Base-by-base conservation (phyloP, 2,329 filamentous ascomycete genomes). In the Plenodomus lindquistii region DNA sequence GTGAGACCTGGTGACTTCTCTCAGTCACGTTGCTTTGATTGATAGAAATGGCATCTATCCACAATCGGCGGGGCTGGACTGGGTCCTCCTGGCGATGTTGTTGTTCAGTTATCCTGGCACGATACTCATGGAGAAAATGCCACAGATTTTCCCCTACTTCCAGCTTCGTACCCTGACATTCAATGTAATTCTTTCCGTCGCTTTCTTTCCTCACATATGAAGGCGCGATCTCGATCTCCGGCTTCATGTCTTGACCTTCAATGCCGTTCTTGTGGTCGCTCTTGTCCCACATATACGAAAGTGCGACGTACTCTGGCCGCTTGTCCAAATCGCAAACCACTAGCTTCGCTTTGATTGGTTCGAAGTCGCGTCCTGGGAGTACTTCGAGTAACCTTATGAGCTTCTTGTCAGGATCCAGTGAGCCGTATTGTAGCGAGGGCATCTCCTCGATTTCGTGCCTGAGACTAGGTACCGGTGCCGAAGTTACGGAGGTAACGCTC, bases 271-370 rank as follows among this genome's bases (percentile, higher is more conserved):
- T 31, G 15, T 43, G 31, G 3, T 37, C 42, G 16, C 38, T 50
- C 36, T 56, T 52, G 10, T 56, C 44, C 55, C 55, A 59, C n/a
- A 42, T 59, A 37, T 59, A 59, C 2, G 53, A 56, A 10, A 59
- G 29, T 5, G 55, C 55, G 17, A 56, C 48, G 11, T 54, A 59
- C 0, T 41, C 36, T n/a, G 49, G 49, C 11, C 21, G 52, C 15
- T 56, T 36, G 15, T 56, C 53, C 31, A 59, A 16, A 20, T 55
- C 46, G 16, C 49, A 55, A 11, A 38, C 13, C 2, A 19, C 27
- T 3, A 55, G 4, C 13, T 22, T 9, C 17, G 38, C 15, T 40
- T 38, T 34, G 42, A 55, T 45, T 1, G 46, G 45, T 18, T 50
- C 46, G 3, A 44, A 37, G 3, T 50, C 44, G 15, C 41, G 46